Percentiles rank a stretch among this genome's conserved stretches.
Conservation (phyloP, 305 asterid species). For the Fraxinus xanthoxyloides region DNA sequence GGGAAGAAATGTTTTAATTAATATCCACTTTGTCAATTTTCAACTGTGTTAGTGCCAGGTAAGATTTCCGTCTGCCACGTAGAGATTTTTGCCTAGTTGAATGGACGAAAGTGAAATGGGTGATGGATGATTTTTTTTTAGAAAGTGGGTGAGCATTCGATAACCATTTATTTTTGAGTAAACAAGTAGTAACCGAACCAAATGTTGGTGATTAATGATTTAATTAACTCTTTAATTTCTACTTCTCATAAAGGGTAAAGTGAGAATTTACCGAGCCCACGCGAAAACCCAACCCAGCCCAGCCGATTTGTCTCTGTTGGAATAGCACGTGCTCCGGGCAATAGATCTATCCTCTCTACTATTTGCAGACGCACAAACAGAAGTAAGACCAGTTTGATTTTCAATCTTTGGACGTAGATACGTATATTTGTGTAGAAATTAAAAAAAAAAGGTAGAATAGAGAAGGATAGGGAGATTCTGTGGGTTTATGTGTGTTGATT, state of each 20-base stretch:
- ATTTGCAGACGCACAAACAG: neutral
- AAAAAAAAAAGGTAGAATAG: neutral
- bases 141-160: no score
- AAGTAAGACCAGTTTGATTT: neutral
- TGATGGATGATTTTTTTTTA: no score
- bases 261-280: neutral
- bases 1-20: no score
- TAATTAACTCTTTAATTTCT: neutral
- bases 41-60: no score
- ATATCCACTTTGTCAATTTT: no score
- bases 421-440: neutral
- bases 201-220: no score
- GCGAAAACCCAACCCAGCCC: neutral
- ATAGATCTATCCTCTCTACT: neutral
- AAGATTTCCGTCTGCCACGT: no score
- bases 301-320: neutral
- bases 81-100: no score
- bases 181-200: no score
- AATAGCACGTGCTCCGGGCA: neutral
- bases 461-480: neutral
- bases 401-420: neutral
- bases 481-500: constrained; percentile 8
- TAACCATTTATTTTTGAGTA: no score
- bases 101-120: no score
- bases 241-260: neutral